These are phyloP conservation scores for Ceratocystis cacaofunesta DNA, from an alignment of 2,329 filamentous ascomycete species.

Conservation along the genomic window DNA sequence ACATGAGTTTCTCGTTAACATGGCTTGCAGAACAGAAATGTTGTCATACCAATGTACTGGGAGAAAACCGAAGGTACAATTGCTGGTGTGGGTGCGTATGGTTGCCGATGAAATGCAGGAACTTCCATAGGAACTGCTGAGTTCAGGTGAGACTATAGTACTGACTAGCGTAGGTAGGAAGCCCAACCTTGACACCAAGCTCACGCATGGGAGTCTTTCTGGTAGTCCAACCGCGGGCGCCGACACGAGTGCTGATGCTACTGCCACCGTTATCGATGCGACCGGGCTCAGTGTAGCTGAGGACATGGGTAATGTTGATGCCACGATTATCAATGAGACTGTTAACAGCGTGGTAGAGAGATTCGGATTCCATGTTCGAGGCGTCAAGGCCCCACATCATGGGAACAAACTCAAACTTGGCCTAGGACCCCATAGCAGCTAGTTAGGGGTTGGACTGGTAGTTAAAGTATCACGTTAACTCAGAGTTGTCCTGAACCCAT, in stretches of 20 bases:
- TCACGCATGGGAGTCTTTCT: slow-evolving; percentile 55
- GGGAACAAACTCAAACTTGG: slow-evolving; percentile 52
- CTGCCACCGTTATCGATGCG: slow-evolving; percentile 45
- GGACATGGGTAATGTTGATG: slow-evolving; percentile 48
- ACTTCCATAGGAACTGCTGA: slow-evolving; percentile 47
- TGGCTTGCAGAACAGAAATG: slow-evolving; percentile 54
- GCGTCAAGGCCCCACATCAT: slow-evolving; percentile 20
- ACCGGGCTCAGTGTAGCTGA: slow-evolving; percentile 74
- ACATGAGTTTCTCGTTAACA: slow-evolving; percentile 36
- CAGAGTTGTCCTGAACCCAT: slow-evolving; percentile 42
- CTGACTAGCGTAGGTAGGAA: slow-evolving; percentile 54
- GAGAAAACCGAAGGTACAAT: slow-evolving; percentile 50
- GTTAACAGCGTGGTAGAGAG: slow-evolving; percentile 47
- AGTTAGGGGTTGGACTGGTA: slow-evolving; percentile 45
- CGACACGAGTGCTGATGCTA: slow-evolving; percentile 41
- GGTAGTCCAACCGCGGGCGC: slow-evolving; percentile 53
- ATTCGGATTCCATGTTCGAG: slow-evolving; percentile 32
- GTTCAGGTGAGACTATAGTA: slow-evolving; percentile 51
- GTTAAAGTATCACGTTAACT: slow-evolving; percentile 77
- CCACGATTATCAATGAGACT: slow-evolving; percentile 35
- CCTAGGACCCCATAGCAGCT: slow-evolving; percentile 35
- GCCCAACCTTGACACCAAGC: slow-evolving; percentile 50
- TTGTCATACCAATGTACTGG: slow-evolving; percentile 54
- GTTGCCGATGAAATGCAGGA: slow-evolving; percentile 40
- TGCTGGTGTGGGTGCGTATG: slow-evolving; percentile 24